Evolutionary conservation across 2,329 filamentous ascomycete genomes (phyloP).

Genomic region (Ploettnerulaceae sp.): DNA sequence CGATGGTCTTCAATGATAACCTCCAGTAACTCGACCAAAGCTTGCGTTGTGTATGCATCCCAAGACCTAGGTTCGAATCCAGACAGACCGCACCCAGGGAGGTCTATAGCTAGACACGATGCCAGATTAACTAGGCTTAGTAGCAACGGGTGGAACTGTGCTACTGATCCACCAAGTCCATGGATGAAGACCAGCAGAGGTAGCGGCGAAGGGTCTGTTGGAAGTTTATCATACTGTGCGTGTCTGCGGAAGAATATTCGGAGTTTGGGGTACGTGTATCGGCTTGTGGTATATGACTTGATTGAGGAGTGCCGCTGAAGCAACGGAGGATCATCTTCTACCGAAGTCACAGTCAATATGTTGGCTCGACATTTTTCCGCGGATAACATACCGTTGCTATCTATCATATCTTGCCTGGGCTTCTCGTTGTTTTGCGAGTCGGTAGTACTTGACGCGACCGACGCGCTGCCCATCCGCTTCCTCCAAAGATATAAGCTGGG

Average conservation of each 20-base stretch:
- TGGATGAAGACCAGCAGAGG: slow-evolving; percentile 89
- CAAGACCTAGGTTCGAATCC: slow-evolving; percentile 64
- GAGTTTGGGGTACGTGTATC: slow-evolving; percentile 65
- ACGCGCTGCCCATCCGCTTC: slow-evolving; percentile 17
- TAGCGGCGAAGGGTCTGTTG: slow-evolving; percentile 64
- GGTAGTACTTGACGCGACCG: slow-evolving; percentile 18
- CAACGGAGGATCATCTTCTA: slow-evolving; percentile 81
- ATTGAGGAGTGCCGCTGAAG: slow-evolving; percentile 71
- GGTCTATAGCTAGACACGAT: slow-evolving; percentile 80
- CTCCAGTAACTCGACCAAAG: slow-evolving; percentile 70
- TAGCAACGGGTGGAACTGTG: slow-evolving; percentile 80
- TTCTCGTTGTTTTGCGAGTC: slow-evolving; percentile 5
- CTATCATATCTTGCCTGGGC: slow-evolving; percentile 10
- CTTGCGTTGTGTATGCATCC: slow-evolving; percentile 74
- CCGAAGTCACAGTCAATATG: slow-evolving; percentile 12
- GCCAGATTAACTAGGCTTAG: slow-evolving; percentile 77
- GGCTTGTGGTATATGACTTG: slow-evolving; percentile 65
- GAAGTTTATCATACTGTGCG: slow-evolving; percentile 75
- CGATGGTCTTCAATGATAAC: slow-evolving; percentile 69
- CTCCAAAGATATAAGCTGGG: slow-evolving; percentile 24
- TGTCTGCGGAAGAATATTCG: slow-evolving; percentile 82
- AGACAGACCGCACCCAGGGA: slow-evolving; percentile 85
- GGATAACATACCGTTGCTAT: slow-evolving; percentile 22
- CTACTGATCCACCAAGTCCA: slow-evolving; percentile 84
- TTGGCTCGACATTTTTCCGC: neutral